Percentiles rank a stretch among this genome's conserved stretches.
Conservation (phyloP, 176 grass and related monocot species). For the Lolium perenne region DNA sequence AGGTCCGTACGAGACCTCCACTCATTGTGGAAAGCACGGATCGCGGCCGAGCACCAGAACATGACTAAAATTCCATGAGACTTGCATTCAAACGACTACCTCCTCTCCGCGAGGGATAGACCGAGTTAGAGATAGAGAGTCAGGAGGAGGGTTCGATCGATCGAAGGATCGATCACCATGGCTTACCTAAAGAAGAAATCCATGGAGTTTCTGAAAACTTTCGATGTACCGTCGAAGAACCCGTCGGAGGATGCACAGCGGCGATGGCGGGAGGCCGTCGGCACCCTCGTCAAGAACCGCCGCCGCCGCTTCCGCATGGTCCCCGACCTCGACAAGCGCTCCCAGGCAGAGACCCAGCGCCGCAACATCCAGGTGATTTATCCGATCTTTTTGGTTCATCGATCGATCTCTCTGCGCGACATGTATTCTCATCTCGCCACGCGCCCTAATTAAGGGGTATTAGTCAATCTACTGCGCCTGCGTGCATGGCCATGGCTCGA, state of each 20-base stretch:
- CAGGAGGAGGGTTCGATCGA: background rate
- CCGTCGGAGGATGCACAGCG: conserved; percentile 90
- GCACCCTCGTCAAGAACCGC: conserved; percentile 71
- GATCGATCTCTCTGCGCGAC: background rate
- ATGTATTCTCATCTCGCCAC: background rate
- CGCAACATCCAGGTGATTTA: conserved; percentile 68
- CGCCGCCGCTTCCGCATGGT: conserved; percentile 92
- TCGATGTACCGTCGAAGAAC: conserved; percentile 84
- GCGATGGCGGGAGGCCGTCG: conserved; percentile 81
- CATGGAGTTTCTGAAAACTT: conserved; percentile 70
- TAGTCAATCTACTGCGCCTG: background rate
- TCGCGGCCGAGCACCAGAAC: too few species aligned
- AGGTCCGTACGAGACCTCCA: too few species aligned
- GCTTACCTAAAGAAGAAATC: conserved; percentile 61
- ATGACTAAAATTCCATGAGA: too few species aligned
- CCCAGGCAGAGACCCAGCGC: conserved; percentile 63
- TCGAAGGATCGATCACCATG: conserved; percentile 11
- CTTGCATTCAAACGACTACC: background rate
- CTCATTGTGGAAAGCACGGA: too few species aligned
- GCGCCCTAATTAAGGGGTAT: background rate
- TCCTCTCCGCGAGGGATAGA: background rate
- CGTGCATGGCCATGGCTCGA: background rate
- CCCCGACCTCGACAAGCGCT: conserved; percentile 78
- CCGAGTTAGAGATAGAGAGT: background rate
- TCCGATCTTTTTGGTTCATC: background rate